Percentiles rank a stretch among this genome's conserved stretches.
phyloP scores from a whole-genome alignment of 352 stramenopile species.

The Pythium phragmitis region DNA sequence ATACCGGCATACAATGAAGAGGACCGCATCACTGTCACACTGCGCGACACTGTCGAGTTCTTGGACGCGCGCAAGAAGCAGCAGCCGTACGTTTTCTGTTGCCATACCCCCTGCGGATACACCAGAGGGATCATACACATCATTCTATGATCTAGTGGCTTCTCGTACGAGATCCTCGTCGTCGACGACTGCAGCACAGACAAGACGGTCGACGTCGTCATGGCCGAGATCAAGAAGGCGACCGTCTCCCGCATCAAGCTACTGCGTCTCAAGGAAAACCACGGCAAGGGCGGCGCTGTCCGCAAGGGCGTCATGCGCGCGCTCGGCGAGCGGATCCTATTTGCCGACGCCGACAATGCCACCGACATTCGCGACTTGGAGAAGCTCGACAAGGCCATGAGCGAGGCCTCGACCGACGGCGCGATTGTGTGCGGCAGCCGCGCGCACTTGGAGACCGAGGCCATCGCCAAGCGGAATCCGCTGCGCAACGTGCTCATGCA shows the following conservation, averaged over 20 bases:
- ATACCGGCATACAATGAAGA: conserved; percentile 96
- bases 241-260: conserved; percentile 67
- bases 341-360: conserved; percentile 92
- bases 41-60: conserved; percentile 88
- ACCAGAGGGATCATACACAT: not conserved
- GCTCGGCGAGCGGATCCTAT: conserved; percentile 79
- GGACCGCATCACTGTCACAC: conserved; percentile 89
- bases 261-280: conserved; percentile 81
- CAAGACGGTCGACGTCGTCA: conserved; percentile 68
- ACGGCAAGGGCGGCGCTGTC: conserved; percentile 91
- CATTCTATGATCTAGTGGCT: conserved; percentile 21
- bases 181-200: conserved; percentile 93
- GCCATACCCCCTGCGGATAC: not conserved
- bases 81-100: conserved; percentile 36
- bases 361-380: conserved; percentile 90
- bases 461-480: conserved; percentile 82
- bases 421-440: conserved; percentile 90
- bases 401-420: conserved; percentile 35
- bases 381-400: conserved; percentile 66
- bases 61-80: conserved; percentile 59
- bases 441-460: conserved; percentile 85
- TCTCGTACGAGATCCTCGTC: conserved; percentile 89
- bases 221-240: conserved; percentile 47
- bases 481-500: conserved; percentile 92
- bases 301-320: conserved; percentile 88